phyloP scores from a whole-genome alignment of 2,329 filamentous ascomycete species.

The Ascochyta clinopodiicola region DNA sequence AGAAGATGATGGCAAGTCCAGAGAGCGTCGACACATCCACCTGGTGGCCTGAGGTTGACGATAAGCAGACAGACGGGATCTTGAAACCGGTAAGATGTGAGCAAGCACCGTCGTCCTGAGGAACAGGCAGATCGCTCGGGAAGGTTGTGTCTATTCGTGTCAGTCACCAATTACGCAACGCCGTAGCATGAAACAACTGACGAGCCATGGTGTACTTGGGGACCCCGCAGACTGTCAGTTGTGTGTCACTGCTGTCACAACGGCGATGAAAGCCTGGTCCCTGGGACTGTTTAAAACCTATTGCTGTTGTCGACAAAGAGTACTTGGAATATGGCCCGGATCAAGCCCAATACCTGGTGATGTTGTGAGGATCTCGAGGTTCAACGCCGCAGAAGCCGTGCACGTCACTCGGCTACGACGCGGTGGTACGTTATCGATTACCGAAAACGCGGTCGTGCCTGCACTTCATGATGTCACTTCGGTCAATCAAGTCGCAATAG shows the following conservation, averaged over 20 bases:
- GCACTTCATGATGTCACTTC: conserved; percentile 27
- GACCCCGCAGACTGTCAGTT: conserved; percentile 3
- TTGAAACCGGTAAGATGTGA: conserved; percentile 42
- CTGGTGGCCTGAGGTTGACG: conserved; percentile 38
- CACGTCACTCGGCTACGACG: conserved; percentile 13
- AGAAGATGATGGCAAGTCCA: conserved; percentile 52
- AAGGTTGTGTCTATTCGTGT: conserved; percentile 33
- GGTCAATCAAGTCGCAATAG: conserved; percentile 15
- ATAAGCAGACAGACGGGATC: conserved; percentile 42
- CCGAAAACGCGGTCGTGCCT: conserved; percentile 9
- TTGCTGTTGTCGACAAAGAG: not conserved
- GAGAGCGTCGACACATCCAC: conserved; percentile 44
- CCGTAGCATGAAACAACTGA: conserved; percentile 19
- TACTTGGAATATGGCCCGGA: not conserved
- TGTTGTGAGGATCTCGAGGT: conserved; percentile 2
- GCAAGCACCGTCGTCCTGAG: conserved; percentile 51
- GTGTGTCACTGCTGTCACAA: conserved; percentile 15
- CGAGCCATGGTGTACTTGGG: conserved; percentile 23
- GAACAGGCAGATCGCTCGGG: conserved; percentile 46
- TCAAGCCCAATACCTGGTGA: not conserved
- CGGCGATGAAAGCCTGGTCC: not conserved
- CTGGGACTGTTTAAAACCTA: not conserved
- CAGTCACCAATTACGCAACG: conserved; percentile 16
- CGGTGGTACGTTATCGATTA: conserved; percentile 13
- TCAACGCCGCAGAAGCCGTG: not conserved